Evolutionary conservation across 805 yeast species (phyloP), one percentile per base, ranked within the genome.

Genomic region (Monosporozyma aquatica): DNA sequence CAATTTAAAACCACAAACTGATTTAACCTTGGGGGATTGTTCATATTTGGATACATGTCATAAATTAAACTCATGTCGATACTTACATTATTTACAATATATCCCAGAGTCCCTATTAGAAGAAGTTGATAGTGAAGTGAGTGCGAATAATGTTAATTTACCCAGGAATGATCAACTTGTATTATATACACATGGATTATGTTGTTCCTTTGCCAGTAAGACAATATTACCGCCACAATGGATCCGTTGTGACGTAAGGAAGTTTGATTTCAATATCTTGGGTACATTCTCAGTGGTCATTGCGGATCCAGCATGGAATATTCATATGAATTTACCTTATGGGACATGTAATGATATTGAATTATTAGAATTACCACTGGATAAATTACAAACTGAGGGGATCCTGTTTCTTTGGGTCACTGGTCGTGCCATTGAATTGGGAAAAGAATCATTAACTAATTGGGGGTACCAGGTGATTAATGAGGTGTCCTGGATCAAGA

Each of bases 221-320:
- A 40, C 48, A 3, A 42, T 53, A 40, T 38, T 63, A 14, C 83
- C 89, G 1, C 68, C 87, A 1, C 97, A 87, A 63, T 85, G 94
- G 92, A 84, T 89, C 46, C 75, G 76, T 43, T 86, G 95, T 59
- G 95, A 89, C 62, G 79, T 89, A 15, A 69, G 87, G 26, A 68
- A 73, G 39, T 69, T 89, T 43, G 87, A 90, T 50, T 78, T 90
- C 53, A 64, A 59, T 18, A 64, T 75, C 6, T 62, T 89, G 43
- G 96, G 97, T 2, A 78, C 82, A 63, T 84, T 84, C 65, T 87
- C 81, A 30, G 87, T 80, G 3, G 78, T 89, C 10, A 75, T 90
- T 42, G 90, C 95, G 0, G 97, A 89, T 60, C 96, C 96, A 3
- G 92, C 96, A 6, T 89, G 97, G 97, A 89, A 87, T 49, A 89